Evolutionary conservation across 2,329 filamentous ascomycete species (phyloP), one percentile per base, ranked within the genome.

Genomic region (Cladosporium velox): DNA sequence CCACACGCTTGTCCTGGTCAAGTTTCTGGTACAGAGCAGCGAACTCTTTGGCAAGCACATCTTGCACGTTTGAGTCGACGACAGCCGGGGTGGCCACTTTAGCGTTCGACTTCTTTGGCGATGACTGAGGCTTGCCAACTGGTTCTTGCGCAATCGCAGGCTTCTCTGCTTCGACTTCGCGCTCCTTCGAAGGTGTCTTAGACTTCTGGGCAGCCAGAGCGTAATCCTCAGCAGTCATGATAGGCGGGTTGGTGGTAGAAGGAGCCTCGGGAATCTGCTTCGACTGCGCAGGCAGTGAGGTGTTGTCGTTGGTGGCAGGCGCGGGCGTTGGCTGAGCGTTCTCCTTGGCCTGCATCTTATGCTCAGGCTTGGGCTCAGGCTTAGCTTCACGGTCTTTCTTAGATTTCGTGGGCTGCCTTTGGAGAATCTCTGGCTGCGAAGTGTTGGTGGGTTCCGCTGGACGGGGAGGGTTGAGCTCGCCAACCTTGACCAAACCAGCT

Each of bases 401-500:
- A 67, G 68, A 55, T n/a, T 62, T 67, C 26, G 67, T 68, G 24
- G 72, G 66, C 66, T 71, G 71, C 41, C 66, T 70, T 24, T 70
- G 63, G 35, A 70, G 66, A 14, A 38, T 70, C 63, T 68, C 65
- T 4, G 65, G 57, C 66, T 72, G 70, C 4, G 65, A 58, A 11
- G 68, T 59, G 10, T 65, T 59, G 7, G 70, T 59, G 12, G 65
- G 21, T 47, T 71, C 67, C 10, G 69, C 35, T n/a, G 70, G 68
- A 26, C 59, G 57, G 6, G 76, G 73, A 38, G 72, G 64, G 72
- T 70, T 66, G 18, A 97, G 84, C 73, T 91, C 90, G 38, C 87
- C 85, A 61, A 97, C 89, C 49, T 87, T 87, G 66, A 97, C 91
- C 32, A 91, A 81, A 10, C 91, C 92, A 64, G 88, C 85, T 63